Evolutionary conservation across 345 rosid species (phyloP).

Genomic region (Salix dunnii): DNA sequence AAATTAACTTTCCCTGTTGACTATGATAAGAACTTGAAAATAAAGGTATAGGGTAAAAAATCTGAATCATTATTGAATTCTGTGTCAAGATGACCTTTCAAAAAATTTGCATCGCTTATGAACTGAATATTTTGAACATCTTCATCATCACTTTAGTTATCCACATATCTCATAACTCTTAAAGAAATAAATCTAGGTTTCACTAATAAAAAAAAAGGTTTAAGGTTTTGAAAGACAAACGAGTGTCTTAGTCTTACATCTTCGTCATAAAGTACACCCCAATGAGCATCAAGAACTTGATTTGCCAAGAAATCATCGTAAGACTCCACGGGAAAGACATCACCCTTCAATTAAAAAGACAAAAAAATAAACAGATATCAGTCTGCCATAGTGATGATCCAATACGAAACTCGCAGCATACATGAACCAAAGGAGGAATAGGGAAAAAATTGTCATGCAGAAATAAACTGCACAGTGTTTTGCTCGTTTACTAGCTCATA

Average conservation of each 20-base stretch:
- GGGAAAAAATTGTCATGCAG: neutral
- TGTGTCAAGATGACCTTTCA: neutral
- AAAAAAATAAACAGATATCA: neutral
- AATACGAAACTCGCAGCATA: slow-evolving; percentile 1
- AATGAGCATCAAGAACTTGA: slow-evolving; percentile 86
- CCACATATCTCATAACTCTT: neutral
- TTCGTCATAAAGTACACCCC: slow-evolving; percentile 82
- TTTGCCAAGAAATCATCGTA: slow-evolving; percentile 34
- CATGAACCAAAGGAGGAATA: slow-evolving; percentile 4
- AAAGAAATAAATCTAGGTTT: neutral
- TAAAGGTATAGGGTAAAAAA: neutral
- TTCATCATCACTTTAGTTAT: neutral
- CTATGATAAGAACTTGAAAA: neutral
- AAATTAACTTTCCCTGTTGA: neutral
- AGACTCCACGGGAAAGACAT: slow-evolving; percentile 90
- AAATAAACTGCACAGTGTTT: neutral
- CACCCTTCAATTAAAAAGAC: slow-evolving; percentile 51
- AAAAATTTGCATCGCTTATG: neutral
- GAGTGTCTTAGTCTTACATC: slow-evolving; percentile 52
- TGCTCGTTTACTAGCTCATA: neutral
- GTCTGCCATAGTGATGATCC: neutral
- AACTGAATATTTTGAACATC: neutral
- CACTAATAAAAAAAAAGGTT: neutral
- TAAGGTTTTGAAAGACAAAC: neutral
- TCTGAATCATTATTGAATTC: neutral